These are phyloP conservation scores for Hericium coralloides DNA, from an alignment of 768 basidiomycete species.

Conservation along the genomic window DNA sequence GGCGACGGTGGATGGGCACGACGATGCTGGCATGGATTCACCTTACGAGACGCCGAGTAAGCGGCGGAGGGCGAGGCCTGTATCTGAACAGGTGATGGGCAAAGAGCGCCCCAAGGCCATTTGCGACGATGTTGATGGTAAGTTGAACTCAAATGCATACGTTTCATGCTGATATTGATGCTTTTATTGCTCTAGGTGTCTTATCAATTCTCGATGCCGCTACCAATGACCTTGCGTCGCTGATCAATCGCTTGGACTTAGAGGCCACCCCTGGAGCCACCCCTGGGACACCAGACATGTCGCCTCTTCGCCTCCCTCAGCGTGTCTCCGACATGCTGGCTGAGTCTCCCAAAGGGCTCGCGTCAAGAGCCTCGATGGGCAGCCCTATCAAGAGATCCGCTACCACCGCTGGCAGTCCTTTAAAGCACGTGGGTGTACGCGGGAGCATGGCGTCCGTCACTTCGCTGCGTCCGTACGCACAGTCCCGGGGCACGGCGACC, in stretches of 20 bases:
- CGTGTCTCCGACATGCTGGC: constrained; percentile 15
- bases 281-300: constrained; percentile 32
- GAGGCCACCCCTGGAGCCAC: constrained; percentile 60
- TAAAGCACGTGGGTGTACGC: constrained; percentile 23
- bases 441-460: constrained; percentile 32
- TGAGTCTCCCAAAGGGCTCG: constrained; percentile 3
- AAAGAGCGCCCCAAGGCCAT: constrained; percentile 39
- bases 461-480: constrained; percentile 44
- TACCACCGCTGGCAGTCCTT: constrained; percentile 10
- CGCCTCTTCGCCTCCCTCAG: constrained; percentile 20
- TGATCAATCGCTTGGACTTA: constrained; percentile 76
- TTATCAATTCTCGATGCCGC: constrained; percentile 70
- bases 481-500: constrained; percentile 18
- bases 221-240: constrained; percentile 67
- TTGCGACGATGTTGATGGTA: constrained; percentile 45
- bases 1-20: constrained; percentile 46
- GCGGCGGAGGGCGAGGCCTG: constrained; percentile 42
- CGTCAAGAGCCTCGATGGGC: constrained; percentile 16
- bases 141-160: constrained; percentile 6
- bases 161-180: not conserved
- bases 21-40: constrained; percentile 14
- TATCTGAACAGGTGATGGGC: constrained; percentile 55
- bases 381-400: constrained; percentile 25
- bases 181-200: constrained; percentile 32
- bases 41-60: constrained; percentile 25